Base-by-base conservation (phyloP, 768 basidiomycete genomes). In the Lactarius quietus region DNA sequence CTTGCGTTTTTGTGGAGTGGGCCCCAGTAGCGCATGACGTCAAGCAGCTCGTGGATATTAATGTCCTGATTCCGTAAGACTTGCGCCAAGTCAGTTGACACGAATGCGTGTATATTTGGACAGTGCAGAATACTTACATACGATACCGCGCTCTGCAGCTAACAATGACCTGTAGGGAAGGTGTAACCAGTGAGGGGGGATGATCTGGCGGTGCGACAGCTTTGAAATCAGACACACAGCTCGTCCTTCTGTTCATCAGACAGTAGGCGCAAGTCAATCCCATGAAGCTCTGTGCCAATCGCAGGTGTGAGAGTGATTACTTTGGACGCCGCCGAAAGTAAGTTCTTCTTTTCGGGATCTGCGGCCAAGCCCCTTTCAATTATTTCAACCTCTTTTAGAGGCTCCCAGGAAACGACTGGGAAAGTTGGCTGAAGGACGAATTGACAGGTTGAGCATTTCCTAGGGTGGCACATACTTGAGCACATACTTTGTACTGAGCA, bases 1-100 rank as follows among this genome's bases (percentile, higher is more conserved):
- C 89, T 92, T 3, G 92, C 88, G 71, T 95, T 90, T 73, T 87
- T 90, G 75, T 94, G 91, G 54, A 92, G 81, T 53, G 83, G 88
- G 6, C 90, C 90, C 61, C 82, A 90, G 71, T 92, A 77, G 18
- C 84, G 84, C 8, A 82, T 87, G 64, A 93, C 77, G n/a, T 87
- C 84, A 14, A 91, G 81, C 70, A 92, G 88, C 66, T 87, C 80
- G 57, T 86, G 78, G 55, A 91, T 82, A 68, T 80, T 78, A 67
- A 92, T 76, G 64, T 87, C 85, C 77, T 92, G 90, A 70, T 90
- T 84, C 52, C 86, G 84, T 79, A 90, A 86, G 77, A 92, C 89
- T 89, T 66, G 59, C 45, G 59, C 58, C 23, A 28, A n/a, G 17
- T 28, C 54, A 51, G 59, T 35, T 45, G 58, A 33, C 20, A 33